phyloP scores from a whole-genome alignment of 129 eudicot species.

The Helianthus tuberosus region DNA sequence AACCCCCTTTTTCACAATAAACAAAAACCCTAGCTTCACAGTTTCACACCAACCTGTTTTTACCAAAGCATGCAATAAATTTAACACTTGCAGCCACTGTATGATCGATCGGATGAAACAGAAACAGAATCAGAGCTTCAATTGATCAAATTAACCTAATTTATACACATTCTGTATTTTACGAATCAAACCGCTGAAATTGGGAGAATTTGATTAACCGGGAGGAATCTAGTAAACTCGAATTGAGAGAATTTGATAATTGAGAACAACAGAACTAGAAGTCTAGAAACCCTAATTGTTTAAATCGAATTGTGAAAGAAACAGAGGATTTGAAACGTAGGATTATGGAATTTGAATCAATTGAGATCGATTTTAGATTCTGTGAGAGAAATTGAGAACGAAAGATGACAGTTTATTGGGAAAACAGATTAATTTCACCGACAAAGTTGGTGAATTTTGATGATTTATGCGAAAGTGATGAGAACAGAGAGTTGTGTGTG shows the following conservation, averaged over 20 bases:
- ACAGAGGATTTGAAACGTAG: too few relatives aligned
- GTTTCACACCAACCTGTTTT: neutral
- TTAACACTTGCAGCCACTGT: neutral
- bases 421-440: constrained; percentile 7
- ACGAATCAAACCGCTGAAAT: constrained; percentile 10
- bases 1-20: neutral
- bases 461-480: neutral
- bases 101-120: neutral
- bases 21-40: constrained; percentile 41
- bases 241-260: constrained; percentile 1
- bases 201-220: neutral
- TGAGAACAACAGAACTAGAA: neutral
- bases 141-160: neutral
- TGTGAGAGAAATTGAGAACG: neutral
- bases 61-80: neutral
- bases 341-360: neutral
- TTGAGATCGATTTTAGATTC: constrained; percentile 1
- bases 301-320: constrained; percentile 14
- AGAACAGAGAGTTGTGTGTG: constrained; percentile 9
- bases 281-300: constrained; percentile 24
- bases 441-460: neutral
- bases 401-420: neutral
- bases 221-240: constrained; percentile 1
- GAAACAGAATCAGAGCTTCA: neutral
- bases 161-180: neutral